Percentiles rank a stretch among this genome's conserved stretches.
These are phyloP conservation scores for Cicer yamashitae DNA, from an alignment of 306 rosid species.

Conservation along the genomic window DNA sequence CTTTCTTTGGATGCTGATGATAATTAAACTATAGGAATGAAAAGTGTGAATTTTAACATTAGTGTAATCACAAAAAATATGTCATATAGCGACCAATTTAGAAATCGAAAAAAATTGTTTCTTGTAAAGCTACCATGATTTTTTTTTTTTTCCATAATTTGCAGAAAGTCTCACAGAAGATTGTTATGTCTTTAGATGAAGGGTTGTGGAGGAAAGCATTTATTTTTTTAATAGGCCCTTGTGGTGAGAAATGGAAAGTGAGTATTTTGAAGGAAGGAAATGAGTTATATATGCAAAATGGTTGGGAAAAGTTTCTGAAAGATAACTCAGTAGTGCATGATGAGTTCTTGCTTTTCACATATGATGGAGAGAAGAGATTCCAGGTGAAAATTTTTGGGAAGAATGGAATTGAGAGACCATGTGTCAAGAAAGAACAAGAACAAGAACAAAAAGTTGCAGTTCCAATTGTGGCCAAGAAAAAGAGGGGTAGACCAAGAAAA, in stretches of 20 bases:
- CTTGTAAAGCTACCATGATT: neutral
- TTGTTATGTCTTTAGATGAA: constrained; percentile 32
- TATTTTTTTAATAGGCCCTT: constrained; percentile 30
- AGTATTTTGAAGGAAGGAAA: constrained; percentile 35
- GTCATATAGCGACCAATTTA: too few species aligned
- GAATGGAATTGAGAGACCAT: constrained; percentile 37
- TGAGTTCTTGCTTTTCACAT: constrained; percentile 40
- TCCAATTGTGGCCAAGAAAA: neutral
- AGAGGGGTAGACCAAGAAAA: neutral
- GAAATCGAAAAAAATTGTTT: neutral
- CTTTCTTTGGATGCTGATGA: neutral
- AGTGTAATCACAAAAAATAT: neutral
- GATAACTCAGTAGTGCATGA: neutral
- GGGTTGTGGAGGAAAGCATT: neutral
- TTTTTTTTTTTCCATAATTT: constrained; percentile 28
- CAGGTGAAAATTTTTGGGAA: constrained; percentile 31
- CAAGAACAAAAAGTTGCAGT: neutral
- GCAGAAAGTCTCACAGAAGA: constrained; percentile 29
- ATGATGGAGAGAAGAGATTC: constrained; percentile 27
- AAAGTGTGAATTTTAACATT: neutral
- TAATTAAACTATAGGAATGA: neutral
- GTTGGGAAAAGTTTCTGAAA: constrained; percentile 41
- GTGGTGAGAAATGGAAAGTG: constrained; percentile 37
- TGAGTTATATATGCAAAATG: neutral
- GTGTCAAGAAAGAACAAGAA: neutral